Evolutionary conservation across 805 yeast genomes (phyloP).

Genomic region (Saccharomycodes ludwigii): DNA sequence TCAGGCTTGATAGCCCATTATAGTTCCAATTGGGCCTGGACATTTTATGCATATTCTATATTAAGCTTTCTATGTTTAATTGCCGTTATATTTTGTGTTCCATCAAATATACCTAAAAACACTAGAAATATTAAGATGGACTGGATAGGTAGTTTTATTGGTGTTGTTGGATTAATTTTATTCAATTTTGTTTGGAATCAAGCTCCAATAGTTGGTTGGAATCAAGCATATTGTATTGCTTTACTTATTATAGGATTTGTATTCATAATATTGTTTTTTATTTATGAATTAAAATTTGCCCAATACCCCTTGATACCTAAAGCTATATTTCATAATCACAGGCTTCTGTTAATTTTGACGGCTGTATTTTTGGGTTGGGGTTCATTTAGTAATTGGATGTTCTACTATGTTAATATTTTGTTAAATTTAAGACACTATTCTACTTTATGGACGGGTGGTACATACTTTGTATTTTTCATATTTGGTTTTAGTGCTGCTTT

Average conservation of each 20-base stretch:
- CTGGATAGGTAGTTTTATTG: constrained; percentile 41
- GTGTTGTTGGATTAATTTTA: constrained; percentile 47
- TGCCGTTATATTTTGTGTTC: constrained; percentile 16
- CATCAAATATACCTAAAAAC: constrained; percentile 18
- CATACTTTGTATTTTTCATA: constrained; percentile 34
- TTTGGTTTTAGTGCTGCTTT: constrained; percentile 47
- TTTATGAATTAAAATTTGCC: constrained; percentile 34
- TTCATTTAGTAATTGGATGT: constrained; percentile 64
- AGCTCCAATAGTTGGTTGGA: constrained; percentile 66
- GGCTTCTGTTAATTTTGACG: constrained; percentile 34
- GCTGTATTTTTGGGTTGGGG: constrained; percentile 62
- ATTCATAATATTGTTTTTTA: constrained; percentile 32
- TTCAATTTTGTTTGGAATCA: constrained; percentile 66
- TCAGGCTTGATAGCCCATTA: constrained; percentile 30
- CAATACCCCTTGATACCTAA: constrained; percentile 43
- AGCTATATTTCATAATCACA: constrained; percentile 30
- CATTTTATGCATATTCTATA: constrained; percentile 18
- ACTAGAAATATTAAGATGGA: constrained; percentile 26
- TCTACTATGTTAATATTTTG: constrained; percentile 42
- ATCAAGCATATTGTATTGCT: constrained; percentile 40
- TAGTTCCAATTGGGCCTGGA: constrained; percentile 18
- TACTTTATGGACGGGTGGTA: constrained; percentile 34
- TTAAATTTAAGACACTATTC: constrained; percentile 37
- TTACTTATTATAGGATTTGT: constrained; percentile 39
- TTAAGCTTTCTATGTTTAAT: constrained; percentile 10